These are phyloP conservation scores for Cercis canadensis DNA, from an alignment of 306 rosid genomes.

Conservation along the genomic window DNA sequence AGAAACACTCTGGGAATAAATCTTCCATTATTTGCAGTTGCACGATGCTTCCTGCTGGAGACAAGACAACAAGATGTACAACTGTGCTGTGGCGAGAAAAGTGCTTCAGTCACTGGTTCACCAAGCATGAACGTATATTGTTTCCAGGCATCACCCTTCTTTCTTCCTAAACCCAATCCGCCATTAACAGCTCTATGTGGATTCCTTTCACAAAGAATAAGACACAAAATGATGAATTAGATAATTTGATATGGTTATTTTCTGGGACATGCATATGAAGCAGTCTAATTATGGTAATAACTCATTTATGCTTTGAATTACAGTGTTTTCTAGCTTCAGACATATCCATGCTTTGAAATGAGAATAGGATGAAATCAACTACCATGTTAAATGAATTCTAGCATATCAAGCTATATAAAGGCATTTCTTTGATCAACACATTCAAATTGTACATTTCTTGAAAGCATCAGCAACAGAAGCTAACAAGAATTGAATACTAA, in stretches of 20 bases:
- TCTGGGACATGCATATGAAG: not conserved
- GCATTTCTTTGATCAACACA: too few relatives aligned
- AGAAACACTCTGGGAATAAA: slow-evolving; percentile 54
- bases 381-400: not conserved
- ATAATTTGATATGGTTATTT: not conserved
- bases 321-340: not conserved
- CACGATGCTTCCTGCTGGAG: slow-evolving; percentile 44
- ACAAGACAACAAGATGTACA: slow-evolving; percentile 63
- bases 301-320: not conserved
- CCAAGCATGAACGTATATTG: slow-evolving; percentile 45
- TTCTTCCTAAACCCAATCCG: slow-evolving; percentile 51
- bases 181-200: slow-evolving; percentile 44
- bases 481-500: too few relatives aligned
- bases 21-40: slow-evolving; percentile 35
- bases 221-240: not conserved
- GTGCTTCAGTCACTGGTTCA: slow-evolving; percentile 44
- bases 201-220: slow-evolving; percentile 42
- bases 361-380: not conserved
- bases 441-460: slow-evolving; percentile 6
- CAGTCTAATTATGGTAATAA: not conserved
- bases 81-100: slow-evolving; percentile 34
- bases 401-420: not conserved
- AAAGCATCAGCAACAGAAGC: slow-evolving; percentile 1
- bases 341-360: not conserved
- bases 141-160: slow-evolving; percentile 49